Percentiles rank a stretch among this genome's conserved stretches.
Conservation (phyloP, 768 basidiomycete genomes). For the Coprinopsis sp. region DNA sequence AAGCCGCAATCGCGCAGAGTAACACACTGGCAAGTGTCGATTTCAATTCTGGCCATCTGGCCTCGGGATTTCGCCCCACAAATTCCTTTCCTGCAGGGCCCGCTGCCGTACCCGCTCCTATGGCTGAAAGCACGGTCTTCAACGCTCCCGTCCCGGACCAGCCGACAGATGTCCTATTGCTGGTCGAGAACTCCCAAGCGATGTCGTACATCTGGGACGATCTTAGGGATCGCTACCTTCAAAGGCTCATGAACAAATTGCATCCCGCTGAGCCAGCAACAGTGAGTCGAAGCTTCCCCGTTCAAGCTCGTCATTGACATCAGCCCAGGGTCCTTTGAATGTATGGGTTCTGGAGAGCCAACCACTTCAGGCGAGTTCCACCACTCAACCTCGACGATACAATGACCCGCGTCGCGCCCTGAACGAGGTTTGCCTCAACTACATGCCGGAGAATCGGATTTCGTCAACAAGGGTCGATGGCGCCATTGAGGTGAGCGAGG, state of each 20-base stretch:
- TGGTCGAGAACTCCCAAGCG: constrained; percentile 52
- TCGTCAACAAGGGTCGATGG: constrained; percentile 38
- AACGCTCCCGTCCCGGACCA: constrained; percentile 20
- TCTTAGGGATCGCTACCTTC: constrained; percentile 44
- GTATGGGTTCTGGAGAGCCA: constrained; percentile 44
- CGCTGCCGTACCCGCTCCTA: neutral
- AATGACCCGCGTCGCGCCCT: constrained; percentile 33
- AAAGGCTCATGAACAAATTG: constrained; percentile 37
- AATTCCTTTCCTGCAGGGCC: neutral
- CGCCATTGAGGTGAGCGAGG: constrained; percentile 41
- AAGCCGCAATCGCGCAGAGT: neutral
- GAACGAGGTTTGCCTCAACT: constrained; percentile 39
- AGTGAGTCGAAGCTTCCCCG: constrained; percentile 28
- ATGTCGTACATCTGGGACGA: constrained; percentile 44
- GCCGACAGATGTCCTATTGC: constrained; percentile 38
- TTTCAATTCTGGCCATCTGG: constrained; percentile 1
- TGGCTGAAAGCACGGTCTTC: constrained; percentile 5
- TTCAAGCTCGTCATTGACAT: too few relatives aligned
- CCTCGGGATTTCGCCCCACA: neutral
- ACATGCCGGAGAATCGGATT: constrained; percentile 39
- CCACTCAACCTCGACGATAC: constrained; percentile 34
- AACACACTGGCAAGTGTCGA: neutral
- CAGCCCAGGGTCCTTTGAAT: constrained; percentile 16
- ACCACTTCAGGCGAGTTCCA: constrained; percentile 27
- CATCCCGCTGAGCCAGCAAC: constrained; percentile 32